A percentile compares a stretch with the other conserved stretches of the same genome.
Conservation (phyloP, 1,139 yeast species). For the Pichia sorboxylosa region DNA sequence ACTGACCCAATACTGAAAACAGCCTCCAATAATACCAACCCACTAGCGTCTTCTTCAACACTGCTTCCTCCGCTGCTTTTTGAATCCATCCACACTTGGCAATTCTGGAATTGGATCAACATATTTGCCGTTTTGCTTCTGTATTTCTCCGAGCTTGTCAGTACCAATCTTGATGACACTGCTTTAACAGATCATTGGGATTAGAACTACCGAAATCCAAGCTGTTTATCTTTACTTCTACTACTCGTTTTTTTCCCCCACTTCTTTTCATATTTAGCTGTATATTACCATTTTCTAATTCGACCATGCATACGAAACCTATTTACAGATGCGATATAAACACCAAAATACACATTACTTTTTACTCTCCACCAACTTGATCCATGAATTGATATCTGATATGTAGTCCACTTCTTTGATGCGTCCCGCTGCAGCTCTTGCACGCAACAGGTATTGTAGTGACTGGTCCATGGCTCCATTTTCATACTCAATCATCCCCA, state of each 20-base stretch:
- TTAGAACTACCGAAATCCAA: no score
- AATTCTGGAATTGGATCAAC: conserved; percentile 95
- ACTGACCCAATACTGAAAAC: neutral
- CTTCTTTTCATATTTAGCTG: neutral
- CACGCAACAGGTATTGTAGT: conserved; percentile 11
- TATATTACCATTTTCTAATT: no score
- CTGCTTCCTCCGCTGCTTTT: conserved; percentile 1
- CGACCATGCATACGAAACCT: no score
- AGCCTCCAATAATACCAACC: neutral
- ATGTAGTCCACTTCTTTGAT: conserved; percentile 10
- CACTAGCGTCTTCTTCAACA: neutral
- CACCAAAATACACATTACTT: no score
- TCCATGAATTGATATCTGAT: conserved; percentile 13
- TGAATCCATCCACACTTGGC: conserved; percentile 53
- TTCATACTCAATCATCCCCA: conserved; percentile 13
- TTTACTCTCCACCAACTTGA: conserved; percentile 1
- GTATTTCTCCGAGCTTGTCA: conserved; percentile 59
- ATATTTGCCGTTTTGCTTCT: conserved; percentile 69
- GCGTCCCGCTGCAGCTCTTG: conserved; percentile 11
- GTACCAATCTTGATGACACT: conserved; percentile 23
- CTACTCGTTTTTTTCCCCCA: neutral
- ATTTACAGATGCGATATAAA: no score
- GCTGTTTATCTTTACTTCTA: neutral
- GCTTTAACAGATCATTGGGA: conserved; percentile 24
- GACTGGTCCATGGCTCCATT: conserved; percentile 8